Conservation (phyloP, 106 monocot species). For the Platanthera zijinensis region DNA sequence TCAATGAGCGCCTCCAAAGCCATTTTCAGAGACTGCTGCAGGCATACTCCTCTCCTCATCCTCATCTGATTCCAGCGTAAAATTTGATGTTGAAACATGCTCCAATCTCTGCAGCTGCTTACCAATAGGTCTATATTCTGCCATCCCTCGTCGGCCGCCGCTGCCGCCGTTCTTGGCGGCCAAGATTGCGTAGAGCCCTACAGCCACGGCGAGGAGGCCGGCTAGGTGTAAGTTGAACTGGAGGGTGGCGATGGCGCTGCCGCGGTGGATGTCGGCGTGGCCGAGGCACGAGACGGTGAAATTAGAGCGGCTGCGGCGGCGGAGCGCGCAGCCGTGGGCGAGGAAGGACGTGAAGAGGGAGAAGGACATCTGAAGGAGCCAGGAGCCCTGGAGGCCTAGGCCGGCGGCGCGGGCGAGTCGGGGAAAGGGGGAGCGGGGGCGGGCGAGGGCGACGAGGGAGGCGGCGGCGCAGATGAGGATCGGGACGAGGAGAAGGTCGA, state of each 20-base stretch:
- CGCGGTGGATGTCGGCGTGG: constrained; percentile 64
- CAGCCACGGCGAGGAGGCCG: constrained; percentile 30
- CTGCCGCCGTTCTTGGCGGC: not conserved
- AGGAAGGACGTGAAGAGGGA: constrained; percentile 80
- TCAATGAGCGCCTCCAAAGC: constrained; percentile 11
- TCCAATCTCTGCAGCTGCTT: constrained; percentile 49
- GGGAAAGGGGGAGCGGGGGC: constrained; percentile 33
- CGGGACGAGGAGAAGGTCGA: constrained; percentile 60
- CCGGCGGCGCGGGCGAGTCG: constrained; percentile 56
- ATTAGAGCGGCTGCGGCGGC: constrained; percentile 23
- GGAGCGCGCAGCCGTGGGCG: constrained; percentile 60
- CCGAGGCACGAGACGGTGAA: constrained; percentile 58
- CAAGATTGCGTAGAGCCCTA: constrained; percentile 27
- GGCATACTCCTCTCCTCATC: constrained; percentile 29
- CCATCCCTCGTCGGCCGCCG: not conserved
- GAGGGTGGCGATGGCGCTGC: constrained; percentile 64
- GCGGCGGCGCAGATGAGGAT: constrained; percentile 38
- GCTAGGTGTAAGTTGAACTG: constrained; percentile 90
- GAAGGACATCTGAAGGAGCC: constrained; percentile 89
- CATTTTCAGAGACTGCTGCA: constrained; percentile 3
- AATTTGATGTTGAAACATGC: constrained; percentile 5
- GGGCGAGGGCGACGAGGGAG: constrained; percentile 26
- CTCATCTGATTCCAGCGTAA: constrained; percentile 57
- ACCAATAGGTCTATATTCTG: constrained; percentile 39
- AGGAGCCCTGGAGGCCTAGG: constrained; percentile 73